Conservation (phyloP, 2,329 filamentous ascomycete genomes). For the Alternaria atra region DNA sequence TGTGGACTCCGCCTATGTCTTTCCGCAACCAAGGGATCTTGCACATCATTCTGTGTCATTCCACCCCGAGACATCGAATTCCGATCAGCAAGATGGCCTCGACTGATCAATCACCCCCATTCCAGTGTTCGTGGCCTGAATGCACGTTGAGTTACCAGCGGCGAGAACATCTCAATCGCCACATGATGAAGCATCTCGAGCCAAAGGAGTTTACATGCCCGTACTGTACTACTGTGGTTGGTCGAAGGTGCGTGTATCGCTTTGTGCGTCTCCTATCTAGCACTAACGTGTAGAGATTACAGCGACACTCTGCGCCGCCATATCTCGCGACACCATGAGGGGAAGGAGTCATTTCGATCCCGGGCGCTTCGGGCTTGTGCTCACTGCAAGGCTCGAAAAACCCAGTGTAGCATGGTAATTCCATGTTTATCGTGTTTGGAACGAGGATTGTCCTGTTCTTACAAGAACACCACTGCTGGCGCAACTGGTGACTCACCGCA, state of each 20-base stretch:
- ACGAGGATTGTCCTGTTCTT: neutral
- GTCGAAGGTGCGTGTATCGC: neutral
- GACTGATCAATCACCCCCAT: neutral
- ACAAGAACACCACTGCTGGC: neutral
- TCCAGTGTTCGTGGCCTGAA: neutral
- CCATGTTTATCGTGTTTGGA: neutral
- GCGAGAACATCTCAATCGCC: neutral
- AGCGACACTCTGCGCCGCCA: neutral
- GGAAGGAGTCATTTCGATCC: neutral
- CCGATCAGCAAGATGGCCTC: neutral
- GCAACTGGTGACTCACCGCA: neutral
- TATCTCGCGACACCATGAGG: neutral
- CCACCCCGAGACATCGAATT: neutral
- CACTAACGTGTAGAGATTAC: neutral
- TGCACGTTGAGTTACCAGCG: neutral
- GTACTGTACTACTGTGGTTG: neutral
- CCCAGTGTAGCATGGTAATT: neutral
- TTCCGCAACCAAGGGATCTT: neutral
- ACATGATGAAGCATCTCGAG: neutral
- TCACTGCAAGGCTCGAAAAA: neutral
- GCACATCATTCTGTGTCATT: neutral
- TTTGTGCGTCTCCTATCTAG: accelerated
- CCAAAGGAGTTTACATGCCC: neutral
- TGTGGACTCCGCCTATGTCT: neutral
- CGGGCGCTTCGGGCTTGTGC: neutral